phyloP scores from a whole-genome alignment of 176 grass and related monocot genomes.

The Ensete glaucum region DNA sequence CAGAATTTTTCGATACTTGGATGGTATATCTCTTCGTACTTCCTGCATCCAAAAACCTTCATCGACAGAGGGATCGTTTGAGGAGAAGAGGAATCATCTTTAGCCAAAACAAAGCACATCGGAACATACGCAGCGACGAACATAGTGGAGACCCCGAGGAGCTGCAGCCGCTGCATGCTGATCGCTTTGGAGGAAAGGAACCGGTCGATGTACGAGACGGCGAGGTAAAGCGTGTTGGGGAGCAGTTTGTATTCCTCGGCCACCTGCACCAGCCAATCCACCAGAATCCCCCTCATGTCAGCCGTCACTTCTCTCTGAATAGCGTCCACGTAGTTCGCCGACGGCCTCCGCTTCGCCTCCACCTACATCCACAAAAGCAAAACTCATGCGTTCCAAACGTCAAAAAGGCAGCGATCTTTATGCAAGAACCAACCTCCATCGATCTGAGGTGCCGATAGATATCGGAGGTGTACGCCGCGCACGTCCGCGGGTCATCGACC shows the following conservation, averaged over 20 bases:
- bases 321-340: slow-evolving; percentile 35
- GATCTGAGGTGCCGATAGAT: slow-evolving; percentile 10
- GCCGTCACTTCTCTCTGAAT: slow-evolving; percentile 45
- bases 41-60: slow-evolving; percentile 22
- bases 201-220: slow-evolving; percentile 51
- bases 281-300: slow-evolving; percentile 51
- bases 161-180: slow-evolving; percentile 40
- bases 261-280: slow-evolving; percentile 86
- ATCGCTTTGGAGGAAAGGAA: slow-evolving; percentile 41
- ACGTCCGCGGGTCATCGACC: slow-evolving; percentile 30
- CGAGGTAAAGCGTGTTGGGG: slow-evolving; percentile 63
- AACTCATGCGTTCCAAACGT: not conserved
- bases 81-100: not conserved
- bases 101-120: not conserved
- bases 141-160: slow-evolving; percentile 58
- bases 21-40: slow-evolving; percentile 44
- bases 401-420: not conserved
- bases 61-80: not conserved
- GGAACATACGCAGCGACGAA: slow-evolving; percentile 58
- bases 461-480: not conserved
- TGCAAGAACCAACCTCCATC: slow-evolving; percentile 3
- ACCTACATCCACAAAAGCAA: slow-evolving; percentile 15
- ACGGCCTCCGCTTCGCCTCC: slow-evolving; percentile 31
- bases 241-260: slow-evolving; percentile 56
- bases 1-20: slow-evolving; percentile 23